Percentiles rank a stretch among this genome's conserved stretches.
phyloP scores from a whole-genome alignment of 176 grass and related monocot genomes.

The Olyra latifolia region DNA sequence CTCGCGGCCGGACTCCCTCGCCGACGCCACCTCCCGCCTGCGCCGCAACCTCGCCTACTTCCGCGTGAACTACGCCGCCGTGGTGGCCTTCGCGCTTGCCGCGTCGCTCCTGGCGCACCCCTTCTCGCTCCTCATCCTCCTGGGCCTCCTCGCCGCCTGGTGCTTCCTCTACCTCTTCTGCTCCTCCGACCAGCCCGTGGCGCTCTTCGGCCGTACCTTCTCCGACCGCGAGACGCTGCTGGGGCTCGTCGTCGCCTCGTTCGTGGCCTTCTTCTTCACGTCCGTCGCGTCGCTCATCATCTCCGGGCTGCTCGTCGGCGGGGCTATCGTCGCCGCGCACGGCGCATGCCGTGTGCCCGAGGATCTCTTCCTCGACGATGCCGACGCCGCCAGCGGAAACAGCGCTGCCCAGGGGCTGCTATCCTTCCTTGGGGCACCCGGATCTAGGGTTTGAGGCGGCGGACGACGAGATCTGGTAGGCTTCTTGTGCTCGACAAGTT shows the following conservation, averaged over 20 bases:
- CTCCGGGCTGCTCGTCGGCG: constrained; percentile 77
- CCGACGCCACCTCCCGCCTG: constrained; percentile 89
- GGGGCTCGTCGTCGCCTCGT: constrained; percentile 59
- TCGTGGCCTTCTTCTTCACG: constrained; percentile 78
- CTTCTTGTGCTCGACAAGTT: constrained; percentile 26
- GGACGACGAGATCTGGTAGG: constrained; percentile 49
- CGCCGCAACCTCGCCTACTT: constrained; percentile 97
- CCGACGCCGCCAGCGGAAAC: constrained; percentile 36
- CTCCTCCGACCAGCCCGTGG: constrained; percentile 72
- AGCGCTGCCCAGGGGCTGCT: constrained; percentile 55
- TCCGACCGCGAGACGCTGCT: constrained; percentile 92
- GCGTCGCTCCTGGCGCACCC: constrained; percentile 81
- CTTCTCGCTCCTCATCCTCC: constrained; percentile 81
- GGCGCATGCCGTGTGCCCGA: constrained; percentile 75
- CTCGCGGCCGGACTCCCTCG: constrained; percentile 76
- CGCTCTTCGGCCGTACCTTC: constrained; percentile 89
- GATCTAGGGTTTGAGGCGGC: constrained; percentile 58
- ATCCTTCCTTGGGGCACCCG: constrained; percentile 64
- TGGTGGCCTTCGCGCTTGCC: constrained; percentile 66
- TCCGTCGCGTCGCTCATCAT: constrained; percentile 88
- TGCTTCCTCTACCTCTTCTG: constrained; percentile 96
- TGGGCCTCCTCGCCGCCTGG: constrained; percentile 76
- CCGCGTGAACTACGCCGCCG: constrained; percentile 93
- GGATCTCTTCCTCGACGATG: constrained; percentile 90
- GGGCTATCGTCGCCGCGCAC: constrained; percentile 67